Conservation (phyloP, 345 rosid genomes). For the Gossypium bickii region DNA sequence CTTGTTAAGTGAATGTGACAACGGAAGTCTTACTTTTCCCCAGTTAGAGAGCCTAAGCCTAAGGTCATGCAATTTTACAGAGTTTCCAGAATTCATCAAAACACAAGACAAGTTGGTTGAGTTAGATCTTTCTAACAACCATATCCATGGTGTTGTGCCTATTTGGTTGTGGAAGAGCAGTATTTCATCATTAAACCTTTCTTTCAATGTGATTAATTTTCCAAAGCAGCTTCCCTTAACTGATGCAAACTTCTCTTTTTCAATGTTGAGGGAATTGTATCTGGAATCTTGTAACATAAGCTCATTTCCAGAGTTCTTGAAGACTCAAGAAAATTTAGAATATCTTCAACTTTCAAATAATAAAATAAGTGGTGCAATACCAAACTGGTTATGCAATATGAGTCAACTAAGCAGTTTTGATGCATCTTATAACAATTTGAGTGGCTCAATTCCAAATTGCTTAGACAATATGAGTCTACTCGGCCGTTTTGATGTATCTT, state of each 20-base stretch:
- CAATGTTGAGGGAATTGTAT: too few relatives aligned
- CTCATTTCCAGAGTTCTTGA: background rate
- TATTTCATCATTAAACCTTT: accelerated
- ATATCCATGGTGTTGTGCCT: too few relatives aligned
- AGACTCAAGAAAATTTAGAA: background rate
- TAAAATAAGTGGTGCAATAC: too few relatives aligned
- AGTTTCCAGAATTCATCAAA: background rate
- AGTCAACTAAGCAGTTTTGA: accelerated
- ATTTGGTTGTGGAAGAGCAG: too few relatives aligned
- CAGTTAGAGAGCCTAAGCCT: background rate
- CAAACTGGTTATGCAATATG: too few relatives aligned
- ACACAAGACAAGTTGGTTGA: background rate
- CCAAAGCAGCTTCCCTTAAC: too few relatives aligned
- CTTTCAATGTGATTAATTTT: too few relatives aligned
- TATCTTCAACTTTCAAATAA: background rate
- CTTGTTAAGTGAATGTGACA: background rate
- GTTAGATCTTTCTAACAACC: too few relatives aligned
- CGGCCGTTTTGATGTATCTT: accelerated
- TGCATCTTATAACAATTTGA: too few relatives aligned
- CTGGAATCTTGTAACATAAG: too few relatives aligned
- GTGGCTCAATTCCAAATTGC: background rate
- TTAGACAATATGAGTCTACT: too few relatives aligned
- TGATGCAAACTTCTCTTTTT: too few relatives aligned
- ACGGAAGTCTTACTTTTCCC: background rate
- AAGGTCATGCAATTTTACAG: background rate